Base-by-base conservation (phyloP, 805 yeast species). In the Nakazawaea sp. region DNA sequence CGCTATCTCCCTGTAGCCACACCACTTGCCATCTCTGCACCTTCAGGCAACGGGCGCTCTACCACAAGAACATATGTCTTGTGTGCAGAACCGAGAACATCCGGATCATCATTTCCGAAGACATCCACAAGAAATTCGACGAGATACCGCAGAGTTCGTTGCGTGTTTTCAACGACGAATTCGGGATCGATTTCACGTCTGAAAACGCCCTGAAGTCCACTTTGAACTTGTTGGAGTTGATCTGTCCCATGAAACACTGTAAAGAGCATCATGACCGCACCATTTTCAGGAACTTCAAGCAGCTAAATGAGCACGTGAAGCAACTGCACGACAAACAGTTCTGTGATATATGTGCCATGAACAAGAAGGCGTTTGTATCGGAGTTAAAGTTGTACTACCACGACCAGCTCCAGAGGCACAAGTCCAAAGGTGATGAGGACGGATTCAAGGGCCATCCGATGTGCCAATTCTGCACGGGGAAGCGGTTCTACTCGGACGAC, bases 381-480 rank as follows among this genome's bases (percentile, higher is more conserved):
- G 97, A 92, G 52, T 64, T 85, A 35, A 65, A 68, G 30, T 55
- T 82, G 12, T 85, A 74, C 53, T 69, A 78, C 0, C 67, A 67
- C 27, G 73, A 73, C 38, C 80, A 76, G 47, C 64, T 90, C 30
- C 76, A 74, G 42, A 67, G 59, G 30, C 99, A 92, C 58, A 80
- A 81, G 52, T 57, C 67, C 3, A 66, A 62, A 27, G 97, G 96
- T 34, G 95, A 89, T 49, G 69, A 65, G 28, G 62, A 63, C 6
- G 96, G 96, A 1, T 89, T 89, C 56, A 66, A 58, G 9, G 97
- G 97, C 0, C 97, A 89, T 55, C 97, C 97, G 0, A 62, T 68
- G 44, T 92, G 99, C 66, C 73, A 73, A 45, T 83, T 85, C 55
- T 92, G 98, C 57, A 59, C 69, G 3, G 76, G 77, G 2, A 70